phyloP scores from a whole-genome alignment of 352 stramenopile genomes.

The Aphanomyces euteiches region DNA sequence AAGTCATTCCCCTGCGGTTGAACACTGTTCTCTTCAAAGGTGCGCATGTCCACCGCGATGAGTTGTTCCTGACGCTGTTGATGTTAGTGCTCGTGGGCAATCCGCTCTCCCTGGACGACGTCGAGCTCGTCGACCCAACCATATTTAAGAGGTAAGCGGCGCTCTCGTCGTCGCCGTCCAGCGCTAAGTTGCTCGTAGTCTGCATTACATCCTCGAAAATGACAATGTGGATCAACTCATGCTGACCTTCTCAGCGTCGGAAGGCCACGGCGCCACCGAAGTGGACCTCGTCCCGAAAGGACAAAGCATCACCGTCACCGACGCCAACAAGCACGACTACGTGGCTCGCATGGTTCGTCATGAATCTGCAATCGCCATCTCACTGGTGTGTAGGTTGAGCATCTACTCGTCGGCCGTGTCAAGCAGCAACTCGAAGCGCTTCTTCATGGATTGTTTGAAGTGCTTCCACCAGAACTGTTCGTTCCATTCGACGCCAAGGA shows the following conservation, averaged over 20 bases:
- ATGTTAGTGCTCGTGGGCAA: constrained; percentile 64
- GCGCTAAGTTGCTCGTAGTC: constrained; percentile 35
- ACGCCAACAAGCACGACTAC: constrained; percentile 95
- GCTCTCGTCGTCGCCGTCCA: background rate
- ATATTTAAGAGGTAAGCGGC: constrained; percentile 47
- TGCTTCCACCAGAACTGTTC: constrained; percentile 93
- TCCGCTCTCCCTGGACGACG: constrained; percentile 73
- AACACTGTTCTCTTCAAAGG: constrained; percentile 77
- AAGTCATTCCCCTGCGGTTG: constrained; percentile 65
- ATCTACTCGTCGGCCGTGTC: constrained; percentile 92
- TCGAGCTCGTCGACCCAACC: constrained; percentile 72
- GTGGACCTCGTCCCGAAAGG: constrained; percentile 63
- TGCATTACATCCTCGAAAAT: constrained; percentile 53
- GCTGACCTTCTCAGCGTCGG: constrained; percentile 67
- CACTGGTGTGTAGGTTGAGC: constrained; percentile 54
- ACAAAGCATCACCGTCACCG: constrained; percentile 75
- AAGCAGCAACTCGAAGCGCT: constrained; percentile 86
- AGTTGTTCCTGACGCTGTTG: constrained; percentile 44
- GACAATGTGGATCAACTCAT: constrained; percentile 41
- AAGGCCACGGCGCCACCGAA: constrained; percentile 55
- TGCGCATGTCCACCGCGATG: constrained; percentile 69
- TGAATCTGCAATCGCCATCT: background rate
- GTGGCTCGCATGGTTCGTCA: constrained; percentile 88
- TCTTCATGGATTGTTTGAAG: constrained; percentile 92
- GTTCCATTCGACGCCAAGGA: constrained; percentile 98